A percentile compares a stretch with the other conserved stretches of the same genome.
Evolutionary conservation across 306 rosid species (phyloP).

Genomic region (Argentina anserina): DNA sequence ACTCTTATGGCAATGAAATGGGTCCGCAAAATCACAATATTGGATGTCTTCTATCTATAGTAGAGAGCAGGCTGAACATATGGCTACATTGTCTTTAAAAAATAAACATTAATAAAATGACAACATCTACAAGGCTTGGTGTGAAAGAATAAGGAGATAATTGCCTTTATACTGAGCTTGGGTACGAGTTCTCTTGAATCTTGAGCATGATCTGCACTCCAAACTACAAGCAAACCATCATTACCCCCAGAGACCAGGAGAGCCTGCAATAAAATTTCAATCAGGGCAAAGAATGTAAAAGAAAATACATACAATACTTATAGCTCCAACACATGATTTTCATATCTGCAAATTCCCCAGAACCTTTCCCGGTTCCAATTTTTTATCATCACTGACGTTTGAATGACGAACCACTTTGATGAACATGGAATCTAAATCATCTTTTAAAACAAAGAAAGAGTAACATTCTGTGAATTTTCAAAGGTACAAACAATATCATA

Average conservation of each 20-base stretch:
- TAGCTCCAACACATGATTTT: neutral
- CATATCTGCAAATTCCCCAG: neutral
- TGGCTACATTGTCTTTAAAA: neutral
- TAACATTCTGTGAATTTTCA: constrained; percentile 4
- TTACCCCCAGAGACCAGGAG: constrained; percentile 93
- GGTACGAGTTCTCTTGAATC: constrained; percentile 99
- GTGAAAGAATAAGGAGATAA: constrained; percentile 8
- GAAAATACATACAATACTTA: constrained; percentile 10
- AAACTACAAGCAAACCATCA: constrained; percentile 90
- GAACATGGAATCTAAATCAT: neutral
- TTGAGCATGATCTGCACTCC: constrained; percentile 97
- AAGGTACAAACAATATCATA: neutral
- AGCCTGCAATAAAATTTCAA: constrained; percentile 53
- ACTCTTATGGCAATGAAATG: neutral
- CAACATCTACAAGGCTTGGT: constrained; percentile 5
- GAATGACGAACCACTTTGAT: neutral
- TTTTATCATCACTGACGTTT: neutral
- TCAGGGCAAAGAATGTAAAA: neutral
- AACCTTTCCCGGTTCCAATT: neutral
- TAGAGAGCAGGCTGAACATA: neutral
- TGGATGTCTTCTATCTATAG: constrained; percentile 18
- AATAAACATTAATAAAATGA: constrained; percentile 23
- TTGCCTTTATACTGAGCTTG: constrained; percentile 87
- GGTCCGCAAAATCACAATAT: neutral
- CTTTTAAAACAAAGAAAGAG: neutral